A percentile compares a stretch with the other conserved stretches of the same genome.
Conservation (phyloP, 805 yeast genomes). For the Cyberlindnera subsufficiens region DNA sequence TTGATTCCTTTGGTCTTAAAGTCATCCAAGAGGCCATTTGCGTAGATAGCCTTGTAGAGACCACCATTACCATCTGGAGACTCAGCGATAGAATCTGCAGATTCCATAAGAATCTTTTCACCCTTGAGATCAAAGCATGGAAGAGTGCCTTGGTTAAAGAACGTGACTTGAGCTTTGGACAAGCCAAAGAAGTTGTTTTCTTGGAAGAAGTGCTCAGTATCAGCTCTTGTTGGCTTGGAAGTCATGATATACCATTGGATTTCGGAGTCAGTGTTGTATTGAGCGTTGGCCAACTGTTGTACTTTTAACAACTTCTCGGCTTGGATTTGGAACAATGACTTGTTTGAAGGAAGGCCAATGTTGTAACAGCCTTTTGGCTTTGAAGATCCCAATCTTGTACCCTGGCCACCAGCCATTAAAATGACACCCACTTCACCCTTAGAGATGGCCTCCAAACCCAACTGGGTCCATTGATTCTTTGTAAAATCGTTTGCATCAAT, state of each 20-base stretch:
- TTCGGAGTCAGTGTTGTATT: conserved; percentile 23
- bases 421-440: conserved; percentile 79
- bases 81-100: conserved; percentile 53
- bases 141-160: conserved; percentile 92
- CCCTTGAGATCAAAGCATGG: conserved; percentile 83
- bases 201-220: conserved; percentile 68
- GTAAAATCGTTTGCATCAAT: conserved; percentile 24
- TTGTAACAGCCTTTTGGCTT: conserved; percentile 93
- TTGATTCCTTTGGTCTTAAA: conserved; percentile 62
- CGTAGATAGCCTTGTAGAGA: conserved; percentile 73
- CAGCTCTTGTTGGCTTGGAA: conserved; percentile 73
- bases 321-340: conserved; percentile 86
- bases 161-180: conserved; percentile 48
- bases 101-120: conserved; percentile 56
- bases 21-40: conserved; percentile 62
- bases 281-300: conserved; percentile 44
- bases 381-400: conserved; percentile 86
- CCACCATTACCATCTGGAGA: conserved; percentile 99
- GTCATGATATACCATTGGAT: conserved; percentile 95
- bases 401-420: conserved; percentile 98
- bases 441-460: conserved; percentile 66
- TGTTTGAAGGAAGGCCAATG: conserved; percentile 76
- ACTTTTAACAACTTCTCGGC: conserved; percentile 75
- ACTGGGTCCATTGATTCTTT: conserved; percentile 17
- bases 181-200: conserved; percentile 70